A percentile compares a stretch with the other conserved stretches of the same genome.
These are phyloP conservation scores for Magnusiomyces suaveolens DNA, from an alignment of 1,139 yeast genomes.

Conservation along the genomic window DNA sequence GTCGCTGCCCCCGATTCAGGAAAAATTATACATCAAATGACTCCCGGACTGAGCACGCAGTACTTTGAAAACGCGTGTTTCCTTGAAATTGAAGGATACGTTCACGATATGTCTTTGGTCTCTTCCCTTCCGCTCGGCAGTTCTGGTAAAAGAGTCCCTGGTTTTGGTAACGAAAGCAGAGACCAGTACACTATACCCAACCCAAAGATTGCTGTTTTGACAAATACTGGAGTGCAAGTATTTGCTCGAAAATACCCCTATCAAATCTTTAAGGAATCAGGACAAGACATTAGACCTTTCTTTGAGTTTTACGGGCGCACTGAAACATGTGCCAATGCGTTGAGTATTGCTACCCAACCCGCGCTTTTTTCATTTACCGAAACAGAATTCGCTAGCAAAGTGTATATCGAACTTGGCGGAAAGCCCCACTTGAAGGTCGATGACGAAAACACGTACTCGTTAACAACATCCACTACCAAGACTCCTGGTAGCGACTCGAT, in stretches of 20 bases:
- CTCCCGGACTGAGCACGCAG: conserved; percentile 32
- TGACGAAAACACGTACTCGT: conserved; percentile 23
- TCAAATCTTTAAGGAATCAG: conserved; percentile 57
- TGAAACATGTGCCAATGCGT: conserved; percentile 81
- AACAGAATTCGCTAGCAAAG: conserved; percentile 42
- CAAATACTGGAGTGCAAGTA: conserved; percentile 67
- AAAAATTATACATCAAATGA: conserved; percentile 46
- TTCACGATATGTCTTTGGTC: conserved; percentile 64
- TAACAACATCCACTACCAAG: conserved; percentile 4
- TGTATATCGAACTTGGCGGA: conserved; percentile 46
- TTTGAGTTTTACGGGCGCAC: conserved; percentile 49
- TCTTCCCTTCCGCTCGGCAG: conserved; percentile 65
- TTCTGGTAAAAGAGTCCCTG: conserved; percentile 47
- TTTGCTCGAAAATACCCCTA: conserved; percentile 75
- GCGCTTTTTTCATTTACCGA: conserved; percentile 25
- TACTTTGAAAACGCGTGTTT: conserved; percentile 78
- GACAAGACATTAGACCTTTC: conserved; percentile 49
- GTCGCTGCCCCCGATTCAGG: conserved; percentile 81
- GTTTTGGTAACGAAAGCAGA: conserved; percentile 75
- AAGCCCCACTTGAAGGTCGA: conserved; percentile 30
- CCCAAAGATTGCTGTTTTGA: conserved; percentile 64
- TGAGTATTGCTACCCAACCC: conserved; percentile 68
- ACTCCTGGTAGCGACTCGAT: not conserved
- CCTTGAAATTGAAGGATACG: conserved; percentile 50
- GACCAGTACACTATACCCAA: conserved; percentile 58